These are phyloP conservation scores for Ustilago shanxiensis DNA, from an alignment of 1,284 basidiomycete species.

Conservation along the genomic window DNA sequence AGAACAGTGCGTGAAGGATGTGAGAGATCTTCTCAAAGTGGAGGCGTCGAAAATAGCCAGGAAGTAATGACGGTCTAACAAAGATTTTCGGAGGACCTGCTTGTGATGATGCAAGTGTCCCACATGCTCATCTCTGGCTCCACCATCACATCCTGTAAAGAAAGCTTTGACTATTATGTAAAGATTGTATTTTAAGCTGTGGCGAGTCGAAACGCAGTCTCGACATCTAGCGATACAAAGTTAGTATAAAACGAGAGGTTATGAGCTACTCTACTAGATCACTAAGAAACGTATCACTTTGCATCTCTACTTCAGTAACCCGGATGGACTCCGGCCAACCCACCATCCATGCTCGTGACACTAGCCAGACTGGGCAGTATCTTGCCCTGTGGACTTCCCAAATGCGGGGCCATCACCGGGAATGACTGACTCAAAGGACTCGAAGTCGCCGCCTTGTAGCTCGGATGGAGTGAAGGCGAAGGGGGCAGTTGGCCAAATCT, in stretches of 20 bases:
- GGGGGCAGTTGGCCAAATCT: constrained; percentile 39
- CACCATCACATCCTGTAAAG: too few relatives aligned
- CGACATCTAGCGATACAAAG: constrained; percentile 5
- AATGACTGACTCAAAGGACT: constrained; percentile 27
- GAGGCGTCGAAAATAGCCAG: neutral
- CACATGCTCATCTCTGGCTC: too few relatives aligned
- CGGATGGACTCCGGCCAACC: constrained; percentile 7
- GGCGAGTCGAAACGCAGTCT: constrained; percentile 1
- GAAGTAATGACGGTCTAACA: neutral
- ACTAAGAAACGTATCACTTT: neutral
- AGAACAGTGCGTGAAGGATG: too few relatives aligned
- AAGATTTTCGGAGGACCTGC: too few relatives aligned
- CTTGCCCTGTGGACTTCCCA: constrained; percentile 32
- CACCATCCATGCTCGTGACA: constrained; percentile 29
- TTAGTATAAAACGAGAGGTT: neutral
- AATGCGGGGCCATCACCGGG: constrained; percentile 19
- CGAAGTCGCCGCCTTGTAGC: constrained; percentile 27
- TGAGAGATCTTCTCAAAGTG: constrained; percentile 7
- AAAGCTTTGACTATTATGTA: neutral
- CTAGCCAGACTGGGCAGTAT: constrained; percentile 21
- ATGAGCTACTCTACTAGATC: neutral
- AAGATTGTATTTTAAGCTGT: neutral
- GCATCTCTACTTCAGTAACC: neutral
- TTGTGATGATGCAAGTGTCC: too few relatives aligned
- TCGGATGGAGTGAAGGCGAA: constrained; percentile 32